Percentiles rank a stretch among this genome's conserved stretches.
Evolutionary conservation across 208 protist species (phyloP).

Genomic region (Leishmania tropica): DNA sequence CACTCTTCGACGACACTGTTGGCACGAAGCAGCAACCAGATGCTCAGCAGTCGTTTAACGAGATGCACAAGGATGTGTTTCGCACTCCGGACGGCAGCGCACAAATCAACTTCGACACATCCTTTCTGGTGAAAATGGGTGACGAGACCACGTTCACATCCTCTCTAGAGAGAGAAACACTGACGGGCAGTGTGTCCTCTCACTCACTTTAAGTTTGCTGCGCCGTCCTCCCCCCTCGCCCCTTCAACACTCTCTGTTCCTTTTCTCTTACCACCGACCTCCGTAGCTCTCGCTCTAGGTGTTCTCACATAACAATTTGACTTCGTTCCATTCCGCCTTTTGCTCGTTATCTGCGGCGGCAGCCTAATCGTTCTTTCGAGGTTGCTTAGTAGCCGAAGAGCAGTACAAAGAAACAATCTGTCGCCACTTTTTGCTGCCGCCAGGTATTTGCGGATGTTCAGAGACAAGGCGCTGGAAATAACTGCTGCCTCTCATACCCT

Average conservation of each 20-base stretch:
- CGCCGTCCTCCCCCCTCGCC: not conserved
- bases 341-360: not conserved
- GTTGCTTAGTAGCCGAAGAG: not conserved
- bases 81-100: slow-evolving; percentile 12
- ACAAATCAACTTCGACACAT: slow-evolving; percentile 52
- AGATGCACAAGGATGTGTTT: slow-evolving; percentile 33
- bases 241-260: too few species aligned
- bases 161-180: slow-evolving; percentile 42
- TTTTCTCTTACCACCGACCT: not conserved
- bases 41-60: slow-evolving; percentile 23
- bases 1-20: slow-evolving; percentile 29
- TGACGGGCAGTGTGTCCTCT: slow-evolving; percentile 35
- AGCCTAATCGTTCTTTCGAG: not conserved
- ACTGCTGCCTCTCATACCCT: not conserved
- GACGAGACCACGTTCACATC: slow-evolving; percentile 75
- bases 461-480: not conserved
- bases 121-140: slow-evolving; percentile 85
- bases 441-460: not conserved
- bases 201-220: not conserved
- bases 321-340: not conserved
- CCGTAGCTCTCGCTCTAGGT: not conserved
- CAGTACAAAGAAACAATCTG: not conserved
- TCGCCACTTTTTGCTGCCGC: not conserved
- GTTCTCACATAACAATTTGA: not conserved
- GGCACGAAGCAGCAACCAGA: not conserved